These are phyloP conservation scores for Gaeumannomyces sp. DNA, from an alignment of 2,329 filamentous ascomycete genomes.

Conservation along the genomic window DNA sequence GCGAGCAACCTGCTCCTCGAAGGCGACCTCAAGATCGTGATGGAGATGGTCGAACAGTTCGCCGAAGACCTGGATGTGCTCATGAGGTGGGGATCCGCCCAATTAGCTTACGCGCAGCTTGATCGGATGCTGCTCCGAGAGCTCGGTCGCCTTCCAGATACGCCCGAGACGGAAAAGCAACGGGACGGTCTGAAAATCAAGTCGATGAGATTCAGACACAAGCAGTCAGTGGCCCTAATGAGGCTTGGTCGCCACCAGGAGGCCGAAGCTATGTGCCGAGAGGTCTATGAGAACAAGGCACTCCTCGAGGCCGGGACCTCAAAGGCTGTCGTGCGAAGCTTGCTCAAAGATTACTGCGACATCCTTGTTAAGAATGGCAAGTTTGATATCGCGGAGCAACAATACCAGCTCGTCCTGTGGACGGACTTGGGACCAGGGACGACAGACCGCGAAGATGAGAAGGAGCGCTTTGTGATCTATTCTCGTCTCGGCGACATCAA, in stretches of 20 bases:
- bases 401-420: slow-evolving; percentile 5
- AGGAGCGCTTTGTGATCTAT: slow-evolving; percentile 6
- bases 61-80: slow-evolving; percentile 10
- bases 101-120: slow-evolving; percentile 9
- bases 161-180: slow-evolving; percentile 2
- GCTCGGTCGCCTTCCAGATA: background rate
- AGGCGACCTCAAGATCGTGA: slow-evolving; percentile 3
- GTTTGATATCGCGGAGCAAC: slow-evolving; percentile 7
- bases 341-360: slow-evolving; percentile 12
- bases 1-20: slow-evolving; percentile 2
- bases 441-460: slow-evolving; percentile 9
- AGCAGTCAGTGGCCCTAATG: slow-evolving; percentile 9
- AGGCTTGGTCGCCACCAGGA: slow-evolving; percentile 10
- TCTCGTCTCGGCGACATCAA: slow-evolving; percentile 10
- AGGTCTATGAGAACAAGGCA: slow-evolving; percentile 9
- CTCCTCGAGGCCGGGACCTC: background rate
- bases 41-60: slow-evolving; percentile 8
- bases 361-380: slow-evolving; percentile 10
- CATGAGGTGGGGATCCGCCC: slow-evolving; percentile 10
- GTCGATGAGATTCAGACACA: slow-evolving; percentile 7
- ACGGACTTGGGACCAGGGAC: slow-evolving; percentile 1
- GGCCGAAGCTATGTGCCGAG: slow-evolving; percentile 6
- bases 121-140: slow-evolving; percentile 3
- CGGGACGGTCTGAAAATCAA: slow-evolving; percentile 8
- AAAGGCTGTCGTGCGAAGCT: background rate